Percentiles rank a stretch among this genome's conserved stretches.
phyloP scores from a whole-genome alignment of 2,329 filamentous ascomycete species.

The Fusarium veterinarium region DNA sequence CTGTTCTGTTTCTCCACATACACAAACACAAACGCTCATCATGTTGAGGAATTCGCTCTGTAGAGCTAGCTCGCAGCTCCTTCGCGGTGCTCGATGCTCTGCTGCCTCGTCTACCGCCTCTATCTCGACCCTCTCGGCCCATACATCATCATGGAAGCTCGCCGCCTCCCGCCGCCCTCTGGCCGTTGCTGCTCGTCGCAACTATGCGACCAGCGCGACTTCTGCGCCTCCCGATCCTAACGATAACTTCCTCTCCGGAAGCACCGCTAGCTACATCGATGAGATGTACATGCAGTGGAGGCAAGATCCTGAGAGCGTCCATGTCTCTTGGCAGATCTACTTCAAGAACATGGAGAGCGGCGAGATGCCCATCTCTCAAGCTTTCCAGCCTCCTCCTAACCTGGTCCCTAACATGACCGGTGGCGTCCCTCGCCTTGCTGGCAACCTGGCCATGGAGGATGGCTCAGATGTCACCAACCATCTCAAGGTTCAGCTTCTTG shows the following conservation, averaged over 20 bases:
- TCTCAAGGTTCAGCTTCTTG: constrained; percentile 96
- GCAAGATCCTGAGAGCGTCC: constrained; percentile 89
- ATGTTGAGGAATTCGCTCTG: constrained; percentile 80
- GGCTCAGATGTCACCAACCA: constrained; percentile 93
- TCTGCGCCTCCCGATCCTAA: constrained; percentile 77
- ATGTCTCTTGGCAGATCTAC: constrained; percentile 99
- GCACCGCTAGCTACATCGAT: constrained; percentile 98
- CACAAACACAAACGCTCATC: constrained; percentile 50
- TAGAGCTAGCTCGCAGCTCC: constrained; percentile 73
- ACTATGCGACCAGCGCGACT: constrained; percentile 65
- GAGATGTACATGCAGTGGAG: constrained; percentile 99
- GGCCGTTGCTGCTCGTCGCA: constrained; percentile 62
- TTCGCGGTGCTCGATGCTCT: constrained; percentile 64
- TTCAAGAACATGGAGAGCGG: constrained; percentile 99
- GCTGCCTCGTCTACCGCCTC: constrained; percentile 54
- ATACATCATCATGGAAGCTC: constrained; percentile 58
- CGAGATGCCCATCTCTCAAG: constrained; percentile 96
- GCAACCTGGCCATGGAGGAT: constrained; percentile 73
- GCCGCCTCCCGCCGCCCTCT: constrained; percentile 60
- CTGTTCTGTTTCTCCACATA: constrained; percentile 36
- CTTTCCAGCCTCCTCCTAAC: constrained; percentile 94
- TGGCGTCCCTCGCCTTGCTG: constrained; percentile 78
- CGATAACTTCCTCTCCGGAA: constrained; percentile 96
- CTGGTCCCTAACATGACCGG: constrained; percentile 86
- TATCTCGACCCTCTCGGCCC: constrained; percentile 55